A percentile compares a stretch with the other conserved stretches of the same genome.
Conservation (phyloP, 805 yeast genomes). For the Candida silvicultrix region DNA sequence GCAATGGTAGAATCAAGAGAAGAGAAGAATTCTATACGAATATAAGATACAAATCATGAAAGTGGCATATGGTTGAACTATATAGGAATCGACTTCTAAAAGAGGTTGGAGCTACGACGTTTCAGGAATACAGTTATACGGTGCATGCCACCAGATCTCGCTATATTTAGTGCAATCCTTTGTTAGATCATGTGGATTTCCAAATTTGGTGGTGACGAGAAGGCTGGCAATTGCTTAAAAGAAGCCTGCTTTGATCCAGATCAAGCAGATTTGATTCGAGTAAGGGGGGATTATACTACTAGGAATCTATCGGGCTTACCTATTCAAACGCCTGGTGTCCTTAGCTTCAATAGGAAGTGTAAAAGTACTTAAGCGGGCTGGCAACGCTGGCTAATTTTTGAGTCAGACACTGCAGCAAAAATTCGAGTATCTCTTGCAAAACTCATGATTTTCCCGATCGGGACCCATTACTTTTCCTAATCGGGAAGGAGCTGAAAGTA, state of each 20-base stretch:
- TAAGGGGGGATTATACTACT: background rate
- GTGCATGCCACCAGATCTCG: background rate
- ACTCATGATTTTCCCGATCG: background rate
- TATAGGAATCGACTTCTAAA: background rate
- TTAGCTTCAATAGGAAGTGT: no score
- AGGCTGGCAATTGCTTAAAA: background rate
- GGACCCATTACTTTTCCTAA: background rate
- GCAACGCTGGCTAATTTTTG: background rate
- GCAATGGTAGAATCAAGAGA: background rate
- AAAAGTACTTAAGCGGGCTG: background rate
- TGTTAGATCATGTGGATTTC: background rate
- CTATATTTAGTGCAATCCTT: background rate
- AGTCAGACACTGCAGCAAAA: background rate
- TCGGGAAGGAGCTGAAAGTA: background rate
- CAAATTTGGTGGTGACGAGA: background rate
- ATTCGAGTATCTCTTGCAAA: background rate
- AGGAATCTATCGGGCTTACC: background rate
- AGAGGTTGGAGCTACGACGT: background rate
- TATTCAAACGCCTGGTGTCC: no score
- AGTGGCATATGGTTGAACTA: background rate
- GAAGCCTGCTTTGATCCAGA: background rate
- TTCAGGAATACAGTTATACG: background rate
- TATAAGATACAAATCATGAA: background rate
- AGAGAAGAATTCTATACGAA: background rate
- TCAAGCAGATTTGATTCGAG: background rate